Evolutionary conservation across 2,329 filamentous ascomycete species (phyloP).

Genomic region (Fusarium drepaniforme): DNA sequence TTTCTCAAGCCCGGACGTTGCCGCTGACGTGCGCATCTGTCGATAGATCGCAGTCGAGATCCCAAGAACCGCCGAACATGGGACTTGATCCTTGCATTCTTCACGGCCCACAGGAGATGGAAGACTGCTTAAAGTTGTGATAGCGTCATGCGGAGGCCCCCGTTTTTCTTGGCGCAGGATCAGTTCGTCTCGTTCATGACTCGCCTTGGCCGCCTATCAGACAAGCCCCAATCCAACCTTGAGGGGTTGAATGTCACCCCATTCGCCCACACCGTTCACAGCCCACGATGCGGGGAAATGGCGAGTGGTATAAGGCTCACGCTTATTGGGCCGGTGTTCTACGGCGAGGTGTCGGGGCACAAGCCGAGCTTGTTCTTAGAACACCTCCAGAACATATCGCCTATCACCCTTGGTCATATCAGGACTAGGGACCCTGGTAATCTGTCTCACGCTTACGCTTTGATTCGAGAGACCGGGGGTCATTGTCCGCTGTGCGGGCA

Average conservation of each 20-base stretch:
- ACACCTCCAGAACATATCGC: not conserved
- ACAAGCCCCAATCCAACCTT: not conserved
- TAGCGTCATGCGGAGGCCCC: not conserved
- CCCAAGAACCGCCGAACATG: not conserved
- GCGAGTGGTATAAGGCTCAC: not conserved
- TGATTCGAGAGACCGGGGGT: not conserved
- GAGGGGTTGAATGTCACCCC: not conserved
- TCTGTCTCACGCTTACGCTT: not conserved
- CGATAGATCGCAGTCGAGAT: conserved; percentile 4
- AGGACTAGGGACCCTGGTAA: not conserved
- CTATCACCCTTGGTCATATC: not conserved
- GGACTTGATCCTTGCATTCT: not conserved
- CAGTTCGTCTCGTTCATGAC: not conserved
- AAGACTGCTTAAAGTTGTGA: not conserved
- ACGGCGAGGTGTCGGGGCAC: not conserved
- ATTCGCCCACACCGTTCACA: not conserved
- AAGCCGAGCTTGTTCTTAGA: not conserved
- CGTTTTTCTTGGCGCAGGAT: not conserved
- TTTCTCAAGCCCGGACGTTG: not conserved
- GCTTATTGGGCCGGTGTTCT: not conserved
- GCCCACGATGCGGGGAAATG: not conserved
- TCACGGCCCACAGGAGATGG: not conserved
- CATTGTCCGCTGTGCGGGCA: not conserved
- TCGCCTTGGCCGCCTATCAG: not conserved
- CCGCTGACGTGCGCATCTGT: not conserved